Conservation (phyloP, 306 rosid genomes). For the Argentina anserina region DNA sequence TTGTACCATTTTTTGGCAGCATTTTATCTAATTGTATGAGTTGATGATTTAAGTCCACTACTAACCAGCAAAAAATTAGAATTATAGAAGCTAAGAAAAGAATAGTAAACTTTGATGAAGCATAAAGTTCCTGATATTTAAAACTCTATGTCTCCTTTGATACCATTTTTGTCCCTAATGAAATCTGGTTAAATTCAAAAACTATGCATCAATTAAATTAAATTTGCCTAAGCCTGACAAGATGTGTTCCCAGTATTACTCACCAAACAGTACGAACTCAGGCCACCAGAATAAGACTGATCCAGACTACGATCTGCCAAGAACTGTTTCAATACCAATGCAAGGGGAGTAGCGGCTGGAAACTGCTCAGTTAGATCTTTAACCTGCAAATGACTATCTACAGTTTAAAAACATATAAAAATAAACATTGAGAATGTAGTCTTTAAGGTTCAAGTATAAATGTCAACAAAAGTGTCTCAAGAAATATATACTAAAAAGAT, state of each 20-base stretch:
- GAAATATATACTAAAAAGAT: neutral
- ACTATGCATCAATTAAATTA: neutral
- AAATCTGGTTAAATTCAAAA: neutral
- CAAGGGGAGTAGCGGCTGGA: slow-evolving; percentile 91
- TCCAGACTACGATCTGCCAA: slow-evolving; percentile 96
- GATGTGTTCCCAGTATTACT: slow-evolving; percentile 27
- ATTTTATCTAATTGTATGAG: neutral
- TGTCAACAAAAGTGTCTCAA: neutral
- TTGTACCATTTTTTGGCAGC: neutral
- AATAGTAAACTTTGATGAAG: neutral
- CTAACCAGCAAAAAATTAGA: neutral
- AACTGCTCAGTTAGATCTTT: slow-evolving; percentile 83
- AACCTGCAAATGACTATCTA: slow-evolving; percentile 44
- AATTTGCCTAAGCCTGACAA: neutral
- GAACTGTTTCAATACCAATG: slow-evolving; percentile 85
- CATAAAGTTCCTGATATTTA: neutral
- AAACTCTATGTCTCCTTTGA: slow-evolving; percentile 5
- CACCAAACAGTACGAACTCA: slow-evolving; percentile 99
- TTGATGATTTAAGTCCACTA: neutral
- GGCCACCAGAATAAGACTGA: slow-evolving; percentile 94
- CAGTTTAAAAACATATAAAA: neutral
- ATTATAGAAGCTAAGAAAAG: neutral
- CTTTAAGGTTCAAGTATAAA: neutral
- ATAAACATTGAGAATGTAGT: neutral
- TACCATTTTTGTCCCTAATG: neutral